Percentiles rank a stretch among this genome's conserved stretches.
phyloP scores from a whole-genome alignment of 805 yeast species.

The Candida oleophila region DNA sequence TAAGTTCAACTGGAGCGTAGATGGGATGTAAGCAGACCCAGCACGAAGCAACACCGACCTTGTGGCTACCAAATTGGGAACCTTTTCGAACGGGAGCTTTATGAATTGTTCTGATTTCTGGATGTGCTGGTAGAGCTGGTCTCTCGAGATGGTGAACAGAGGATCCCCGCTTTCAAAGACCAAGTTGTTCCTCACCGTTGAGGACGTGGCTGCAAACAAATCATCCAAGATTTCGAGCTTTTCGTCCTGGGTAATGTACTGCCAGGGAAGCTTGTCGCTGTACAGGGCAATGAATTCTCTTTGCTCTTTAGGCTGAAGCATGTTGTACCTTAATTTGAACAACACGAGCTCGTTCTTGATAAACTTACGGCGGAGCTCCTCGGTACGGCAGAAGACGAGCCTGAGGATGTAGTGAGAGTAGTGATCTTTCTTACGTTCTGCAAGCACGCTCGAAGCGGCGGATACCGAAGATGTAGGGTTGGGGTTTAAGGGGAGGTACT shows the following conservation, averaged over 20 bases:
- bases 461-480: slow-evolving; percentile 20
- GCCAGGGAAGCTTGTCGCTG: slow-evolving; percentile 67
- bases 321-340: slow-evolving; percentile 69
- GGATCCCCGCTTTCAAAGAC: slow-evolving; percentile 28
- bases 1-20: slow-evolving; percentile 70
- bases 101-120: slow-evolving; percentile 61
- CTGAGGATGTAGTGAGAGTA: slow-evolving; percentile 88
- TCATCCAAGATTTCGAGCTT: slow-evolving; percentile 47
- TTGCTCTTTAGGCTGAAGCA: slow-evolving; percentile 65
- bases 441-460: slow-evolving; percentile 34
- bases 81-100: slow-evolving; percentile 85
- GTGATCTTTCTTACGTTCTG: slow-evolving; percentile 83
- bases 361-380: slow-evolving; percentile 80
- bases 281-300: slow-evolving; percentile 59
- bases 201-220: slow-evolving; percentile 55
- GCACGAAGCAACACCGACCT: slow-evolving; percentile 63
- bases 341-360: slow-evolving; percentile 71
- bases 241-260: slow-evolving; percentile 63
- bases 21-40: slow-evolving; percentile 86
- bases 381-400: slow-evolving; percentile 83
- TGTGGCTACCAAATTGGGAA: slow-evolving; percentile 71
- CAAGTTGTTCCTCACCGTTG: slow-evolving; percentile 38
- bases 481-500: slow-evolving; percentile 61
- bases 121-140: slow-evolving; percentile 51
- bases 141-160: slow-evolving; percentile 39